A percentile compares a stretch with the other conserved stretches of the same genome.
Evolutionary conservation across 2,329 filamentous ascomycete species (phyloP).

Genomic region (Leptographium wingfieldii): DNA sequence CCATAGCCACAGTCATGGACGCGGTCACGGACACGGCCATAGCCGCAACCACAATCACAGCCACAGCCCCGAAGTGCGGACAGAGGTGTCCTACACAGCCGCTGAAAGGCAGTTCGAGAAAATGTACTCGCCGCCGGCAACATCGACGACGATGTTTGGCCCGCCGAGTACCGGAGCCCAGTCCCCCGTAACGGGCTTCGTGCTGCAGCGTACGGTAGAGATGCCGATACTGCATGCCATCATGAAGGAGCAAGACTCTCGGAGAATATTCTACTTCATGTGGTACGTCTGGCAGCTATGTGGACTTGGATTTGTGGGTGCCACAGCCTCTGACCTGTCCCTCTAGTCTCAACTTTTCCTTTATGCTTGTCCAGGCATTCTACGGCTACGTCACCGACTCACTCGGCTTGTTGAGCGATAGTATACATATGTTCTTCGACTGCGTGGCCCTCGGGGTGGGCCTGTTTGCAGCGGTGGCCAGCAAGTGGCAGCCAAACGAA

Average conservation of each 20-base stretch:
- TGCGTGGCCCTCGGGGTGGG: conserved; percentile 87
- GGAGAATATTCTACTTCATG: conserved; percentile 96
- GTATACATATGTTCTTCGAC: conserved; percentile 99
- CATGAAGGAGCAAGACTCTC: conserved; percentile 79
- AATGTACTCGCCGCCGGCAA: conserved; percentile 18
- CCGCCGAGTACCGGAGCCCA: conserved; percentile 32
- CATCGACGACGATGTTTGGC: conserved; percentile 15
- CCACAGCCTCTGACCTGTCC: background rate
- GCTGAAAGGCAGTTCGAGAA: conserved; percentile 15
- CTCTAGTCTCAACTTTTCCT: conserved; percentile 73
- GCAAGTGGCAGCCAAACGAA: conserved; percentile 86
- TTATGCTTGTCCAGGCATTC: conserved; percentile 89
- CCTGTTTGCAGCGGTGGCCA: conserved; percentile 82
- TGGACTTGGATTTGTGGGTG: background rate
- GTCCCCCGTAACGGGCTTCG: conserved; percentile 57
- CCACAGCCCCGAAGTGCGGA: too few species aligned
- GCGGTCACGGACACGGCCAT: background rate
- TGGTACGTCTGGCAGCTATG: conserved; percentile 38
- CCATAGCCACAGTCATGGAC: conserved; percentile 15
- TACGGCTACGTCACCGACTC: conserved; percentile 93
- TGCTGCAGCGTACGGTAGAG: conserved; percentile 56
- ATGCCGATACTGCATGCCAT: conserved; percentile 78
- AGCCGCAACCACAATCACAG: background rate
- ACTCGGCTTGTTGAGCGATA: conserved; percentile 87
- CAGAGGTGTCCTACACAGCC: background rate